Conservation (phyloP, 257 asterid species). For the Ligustrum vulgare region DNA sequence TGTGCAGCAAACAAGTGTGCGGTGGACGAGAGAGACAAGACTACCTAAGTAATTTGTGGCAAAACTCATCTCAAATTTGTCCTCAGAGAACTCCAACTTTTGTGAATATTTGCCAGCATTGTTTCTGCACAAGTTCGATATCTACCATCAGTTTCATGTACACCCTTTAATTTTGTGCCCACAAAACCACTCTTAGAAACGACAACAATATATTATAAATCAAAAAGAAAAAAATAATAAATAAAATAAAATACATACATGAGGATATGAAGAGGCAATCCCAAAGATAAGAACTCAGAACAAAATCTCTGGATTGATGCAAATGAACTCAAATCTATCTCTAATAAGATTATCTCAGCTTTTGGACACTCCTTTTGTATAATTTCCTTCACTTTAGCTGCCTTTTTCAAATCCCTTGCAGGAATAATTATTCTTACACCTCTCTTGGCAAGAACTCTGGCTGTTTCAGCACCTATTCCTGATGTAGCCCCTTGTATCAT, state of each 20-base stretch:
- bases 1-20: neutral
- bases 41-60: conserved; percentile 90
- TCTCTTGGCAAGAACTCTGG: conserved; percentile 73
- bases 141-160: neutral
- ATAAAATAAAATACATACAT: conserved; percentile 18
- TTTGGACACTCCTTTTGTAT: conserved; percentile 54
- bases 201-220: conserved; percentile 18
- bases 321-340: conserved; percentile 84
- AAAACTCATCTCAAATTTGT: conserved; percentile 89
- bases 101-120: conserved; percentile 96
- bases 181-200: conserved; percentile 1
- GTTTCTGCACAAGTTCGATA: conserved; percentile 57
- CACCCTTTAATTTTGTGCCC: conserved; percentile 6
- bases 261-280: conserved; percentile 82
- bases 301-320: conserved; percentile 80
- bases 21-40: neutral
- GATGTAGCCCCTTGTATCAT: conserved; percentile 71
- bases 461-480: conserved; percentile 93
- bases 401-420: conserved; percentile 73
- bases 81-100: conserved; percentile 87
- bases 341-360: conserved; percentile 64
- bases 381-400: conserved; percentile 53
- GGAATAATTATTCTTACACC: conserved; percentile 79
- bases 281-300: conserved; percentile 68
- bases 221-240: neutral